These are phyloP conservation scores for Backusella luteola DNA, from an alignment of 192 early-diverging fungal genomes.

Conservation along the genomic window DNA sequence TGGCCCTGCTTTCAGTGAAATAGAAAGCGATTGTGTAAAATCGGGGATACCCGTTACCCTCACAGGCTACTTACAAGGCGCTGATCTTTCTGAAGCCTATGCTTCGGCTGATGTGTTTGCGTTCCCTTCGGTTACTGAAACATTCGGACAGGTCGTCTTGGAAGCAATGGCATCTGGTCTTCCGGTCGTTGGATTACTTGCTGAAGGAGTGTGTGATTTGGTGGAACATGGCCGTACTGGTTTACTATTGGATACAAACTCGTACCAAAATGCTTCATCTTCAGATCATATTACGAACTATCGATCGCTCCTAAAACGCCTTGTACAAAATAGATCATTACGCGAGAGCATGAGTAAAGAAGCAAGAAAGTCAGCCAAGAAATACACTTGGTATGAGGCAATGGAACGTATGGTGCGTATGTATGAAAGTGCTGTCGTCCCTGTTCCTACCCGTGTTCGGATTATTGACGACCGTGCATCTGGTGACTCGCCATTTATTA, in stretches of 20 bases:
- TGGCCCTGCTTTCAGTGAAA: slow-evolving; percentile 30
- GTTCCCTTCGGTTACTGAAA: slow-evolving; percentile 35
- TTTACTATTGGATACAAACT: slow-evolving; percentile 9
- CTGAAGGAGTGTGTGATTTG: slow-evolving; percentile 33
- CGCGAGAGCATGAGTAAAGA: slow-evolving; percentile 16
- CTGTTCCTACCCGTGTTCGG: neutral
- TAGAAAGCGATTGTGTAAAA: slow-evolving; percentile 18
- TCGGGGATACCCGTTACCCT: slow-evolving; percentile 26
- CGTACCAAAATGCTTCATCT: neutral
- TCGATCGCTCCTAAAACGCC: neutral
- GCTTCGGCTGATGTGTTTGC: slow-evolving; percentile 38
- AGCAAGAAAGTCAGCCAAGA: slow-evolving; percentile 6
- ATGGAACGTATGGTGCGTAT: slow-evolving; percentile 23
- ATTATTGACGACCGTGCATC: neutral
- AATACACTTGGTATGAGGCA: slow-evolving; percentile 24
- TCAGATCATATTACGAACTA: slow-evolving; percentile 12
- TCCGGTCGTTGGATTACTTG: slow-evolving; percentile 30
- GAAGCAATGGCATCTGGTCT: slow-evolving; percentile 35
- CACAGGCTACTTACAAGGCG: slow-evolving; percentile 32
- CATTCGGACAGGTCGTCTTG: slow-evolving; percentile 37
- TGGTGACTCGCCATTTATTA: neutral
- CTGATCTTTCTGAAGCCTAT: slow-evolving; percentile 27
- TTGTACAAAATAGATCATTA: neutral
- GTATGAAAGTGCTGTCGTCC: neutral
- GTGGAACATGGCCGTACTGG: slow-evolving; percentile 27